Evolutionary conservation across 2,329 filamentous ascomycete genomes (phyloP), one percentile per base, ranked within the genome.

Genomic region (Ambrosiella beaveri): DNA sequence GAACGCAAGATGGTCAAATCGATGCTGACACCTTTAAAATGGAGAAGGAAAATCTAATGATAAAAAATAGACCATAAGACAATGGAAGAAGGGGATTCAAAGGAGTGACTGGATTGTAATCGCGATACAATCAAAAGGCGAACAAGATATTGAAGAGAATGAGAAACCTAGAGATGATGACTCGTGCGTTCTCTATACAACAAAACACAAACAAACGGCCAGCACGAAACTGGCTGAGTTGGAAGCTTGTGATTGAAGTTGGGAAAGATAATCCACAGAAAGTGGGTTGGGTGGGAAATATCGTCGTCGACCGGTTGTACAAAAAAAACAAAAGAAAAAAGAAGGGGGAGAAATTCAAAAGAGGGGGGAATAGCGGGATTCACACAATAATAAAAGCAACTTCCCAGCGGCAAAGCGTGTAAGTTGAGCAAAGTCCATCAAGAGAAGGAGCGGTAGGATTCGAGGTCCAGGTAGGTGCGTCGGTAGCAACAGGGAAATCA

Each of bases 251-350:
- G 54, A 41, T 54, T 61, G 56, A 62, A 61, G 60, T 52, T 58
- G 56, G 54, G 61, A 62, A 61, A 61, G 62, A 62, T 63, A 63
- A 63, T 63, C 62, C 62, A 56, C 61, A 59, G 61, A 59, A 62
- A 39, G 51, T 37, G 38, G 13, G 35, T 13, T 37, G 38, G 37
- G 8, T 37, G 17, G 9, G 38, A 39, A 39, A 36, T 38, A 53
- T 38, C 35, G 51, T 53, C 27, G 51, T 53, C 58, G 62, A 64
- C 53, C 41, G 38, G 54, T 54, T 41, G 54, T 56, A 27, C 56
- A 59, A 44, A 27, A 55, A 58, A 53, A 51, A 55, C 39, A 27
- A n/a, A 41, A 49, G 37, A 56, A 55, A 60, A 58, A 55, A 37
- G 51, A 61, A 49, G 17, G 15, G 7, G 15, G 15, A 58, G 58